Evolutionary conservation across 306 rosid species (phyloP).

Genomic region (Gynostemma pentaphyllum): DNA sequence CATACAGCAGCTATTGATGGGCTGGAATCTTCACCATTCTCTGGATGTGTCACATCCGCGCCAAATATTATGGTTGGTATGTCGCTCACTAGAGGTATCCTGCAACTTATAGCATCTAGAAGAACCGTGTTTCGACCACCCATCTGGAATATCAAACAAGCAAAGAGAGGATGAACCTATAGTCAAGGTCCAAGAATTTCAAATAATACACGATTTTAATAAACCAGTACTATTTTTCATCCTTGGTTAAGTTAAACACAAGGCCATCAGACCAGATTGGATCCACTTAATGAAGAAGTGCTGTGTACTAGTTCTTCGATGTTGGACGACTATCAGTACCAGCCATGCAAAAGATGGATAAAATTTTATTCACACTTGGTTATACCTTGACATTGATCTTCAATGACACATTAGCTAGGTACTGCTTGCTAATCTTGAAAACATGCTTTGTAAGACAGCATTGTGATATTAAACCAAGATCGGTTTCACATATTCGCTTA

Average conservation of each 20-base stretch:
- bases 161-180: not conserved
- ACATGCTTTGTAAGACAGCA: conserved; percentile 93
- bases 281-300: not conserved
- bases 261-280: not conserved
- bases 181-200: too few species aligned
- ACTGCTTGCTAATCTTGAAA: conserved; percentile 79
- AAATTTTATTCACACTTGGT: not conserved
- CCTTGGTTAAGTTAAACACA: not conserved
- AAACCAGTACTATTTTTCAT: not conserved
- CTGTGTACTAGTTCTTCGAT: not conserved
- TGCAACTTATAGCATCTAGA: conserved; percentile 86
- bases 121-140: conserved; percentile 96
- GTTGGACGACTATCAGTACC: not conserved
- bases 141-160: conserved; percentile 45
- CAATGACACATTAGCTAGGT: conserved; percentile 81
- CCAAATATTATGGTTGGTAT: conserved; percentile 90
- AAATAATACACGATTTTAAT: not conserved
- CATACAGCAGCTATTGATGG: conserved; percentile 91
- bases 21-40: conserved; percentile 87
- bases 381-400: conserved; percentile 92
- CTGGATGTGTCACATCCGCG: conserved; percentile 93
- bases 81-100: conserved; percentile 86
- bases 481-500: conserved; percentile 89
- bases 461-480: conserved; percentile 79
- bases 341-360: not conserved